Base-by-base conservation (phyloP, 768 basidiomycete genomes). In the Pulveroboletus sp. region DNA sequence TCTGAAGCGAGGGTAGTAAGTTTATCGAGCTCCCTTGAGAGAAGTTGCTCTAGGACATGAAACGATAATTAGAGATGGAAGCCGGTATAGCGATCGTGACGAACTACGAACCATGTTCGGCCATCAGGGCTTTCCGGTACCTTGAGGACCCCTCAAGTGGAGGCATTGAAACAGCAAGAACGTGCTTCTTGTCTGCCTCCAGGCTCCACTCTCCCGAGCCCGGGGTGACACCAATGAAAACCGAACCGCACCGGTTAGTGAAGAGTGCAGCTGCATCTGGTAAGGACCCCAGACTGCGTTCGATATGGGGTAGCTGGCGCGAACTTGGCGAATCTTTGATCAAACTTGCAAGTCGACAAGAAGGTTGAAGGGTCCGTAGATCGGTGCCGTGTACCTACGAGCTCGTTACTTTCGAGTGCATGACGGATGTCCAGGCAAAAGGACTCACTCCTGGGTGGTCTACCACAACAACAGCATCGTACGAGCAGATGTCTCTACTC, bases 371-470 rank as follows among this genome's bases (percentile, higher is more conserved):
- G 9, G 69, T 66, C 28, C 84, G 82, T 37, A 90, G 71, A 71
- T 90, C 87, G n/a, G 86, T 83, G 24, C 85, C 83, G 58, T 85
- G 88, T 5, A 86, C 70, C 88, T 90, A 58, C 13, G 18, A 27
- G 9, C 37, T 24, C 46, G 58, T 54, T 30, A 54, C 8, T 28
- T 33, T 48, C 11, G 18, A 13, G 30, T 46, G 33, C 6, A 46
- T 39, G 18, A 36, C 18, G 32, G 11, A 26, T n/a, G 24, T 10
- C 24, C 35, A 33, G 26, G 28, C 4, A 35, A 30, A 45, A 30
- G 24, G 50, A 73, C 83, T 53, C 64, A 90, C 89, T 21, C 86
- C 85, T 9, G 83, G 79, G 45, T 90, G 88, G 55, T 86, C 77
- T 37, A 89, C 71, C 9, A 90, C 61, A 8, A 89, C 71, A 11